A percentile compares a stretch with the other conserved stretches of the same genome.
phyloP scores from a whole-genome alignment of 805 yeast genomes.

The Wickerhamiella nectarea region DNA sequence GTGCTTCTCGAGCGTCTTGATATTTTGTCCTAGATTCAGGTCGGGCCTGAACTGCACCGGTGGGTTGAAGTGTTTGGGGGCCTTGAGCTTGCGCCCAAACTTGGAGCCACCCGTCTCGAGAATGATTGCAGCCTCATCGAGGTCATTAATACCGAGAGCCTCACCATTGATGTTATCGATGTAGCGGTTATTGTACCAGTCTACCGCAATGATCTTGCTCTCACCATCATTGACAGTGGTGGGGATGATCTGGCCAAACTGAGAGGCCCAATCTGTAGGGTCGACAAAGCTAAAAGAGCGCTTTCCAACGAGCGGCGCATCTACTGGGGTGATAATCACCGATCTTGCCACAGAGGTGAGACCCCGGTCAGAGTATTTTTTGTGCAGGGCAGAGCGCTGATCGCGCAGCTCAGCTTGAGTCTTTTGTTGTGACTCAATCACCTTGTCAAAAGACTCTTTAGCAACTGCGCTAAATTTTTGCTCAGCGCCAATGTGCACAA shows the following conservation, averaged over 20 bases:
- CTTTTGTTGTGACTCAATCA: constrained; percentile 12
- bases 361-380: constrained; percentile 12
- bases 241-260: constrained; percentile 11
- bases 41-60: constrained; percentile 1
- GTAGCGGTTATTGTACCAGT: constrained; percentile 17
- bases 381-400: constrained; percentile 14
- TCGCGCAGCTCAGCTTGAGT: constrained; percentile 14
- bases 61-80: neutral
- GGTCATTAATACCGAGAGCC: neutral
- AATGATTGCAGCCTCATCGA: neutral
- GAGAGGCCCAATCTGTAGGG: constrained; percentile 6
- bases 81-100: constrained; percentile 3
- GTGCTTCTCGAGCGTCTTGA: constrained; percentile 1
- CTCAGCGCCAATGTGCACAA: neutral
- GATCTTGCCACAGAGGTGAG: constrained; percentile 13
- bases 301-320: constrained; percentile 13
- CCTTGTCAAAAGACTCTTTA: neutral
- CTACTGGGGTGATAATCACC: constrained; percentile 13
- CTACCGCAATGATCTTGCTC: constrained; percentile 13
- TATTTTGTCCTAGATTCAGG: constrained; percentile 6
- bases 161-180: constrained; percentile 8
- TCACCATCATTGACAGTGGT: constrained; percentile 9
- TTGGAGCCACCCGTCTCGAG: neutral
- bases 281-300: constrained; percentile 16
- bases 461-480: constrained; percentile 1